Evolutionary conservation across 2,329 filamentous ascomycete species (phyloP).

Genomic region (Purpureocillium takamizusanense): DNA sequence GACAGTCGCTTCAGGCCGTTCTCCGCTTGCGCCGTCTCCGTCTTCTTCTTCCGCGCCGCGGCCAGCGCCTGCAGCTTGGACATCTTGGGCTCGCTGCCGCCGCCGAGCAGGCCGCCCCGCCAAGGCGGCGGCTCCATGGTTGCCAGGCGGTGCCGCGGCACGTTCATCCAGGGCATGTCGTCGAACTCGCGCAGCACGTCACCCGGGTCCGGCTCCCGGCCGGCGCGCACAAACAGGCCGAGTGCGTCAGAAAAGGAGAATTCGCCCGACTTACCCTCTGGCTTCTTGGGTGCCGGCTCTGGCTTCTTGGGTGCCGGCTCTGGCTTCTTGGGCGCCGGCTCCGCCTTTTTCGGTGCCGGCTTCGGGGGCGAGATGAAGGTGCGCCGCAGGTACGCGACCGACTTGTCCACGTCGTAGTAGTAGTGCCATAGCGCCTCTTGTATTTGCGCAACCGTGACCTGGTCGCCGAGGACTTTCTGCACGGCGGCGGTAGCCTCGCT

Average conservation of each 20-base stretch:
- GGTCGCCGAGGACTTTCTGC: constrained; percentile 53
- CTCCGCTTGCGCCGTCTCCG: constrained; percentile 46
- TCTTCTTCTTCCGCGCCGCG: constrained; percentile 76
- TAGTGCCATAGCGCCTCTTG: constrained; percentile 92
- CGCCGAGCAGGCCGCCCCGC: constrained; percentile 68
- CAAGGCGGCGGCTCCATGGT: constrained; percentile 49
- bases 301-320: constrained; percentile 31
- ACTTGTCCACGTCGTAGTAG: constrained; percentile 86
- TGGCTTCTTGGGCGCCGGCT: constrained; percentile 29
- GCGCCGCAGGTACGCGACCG: constrained; percentile 70
- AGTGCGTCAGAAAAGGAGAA: constrained; percentile 21
- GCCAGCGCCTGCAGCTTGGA: constrained; percentile 90
- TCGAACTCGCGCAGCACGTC: constrained; percentile 39
- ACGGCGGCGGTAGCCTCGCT: constrained; percentile 58
- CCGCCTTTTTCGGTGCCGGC: not conserved
- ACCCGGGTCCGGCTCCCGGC: constrained; percentile 10
- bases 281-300: constrained; percentile 27
- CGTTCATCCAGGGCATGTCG: constrained; percentile 77
- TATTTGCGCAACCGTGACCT: constrained; percentile 57
- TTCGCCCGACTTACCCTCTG: constrained; percentile 30
- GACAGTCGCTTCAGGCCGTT: constrained; percentile 21
- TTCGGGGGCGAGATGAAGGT: constrained; percentile 39
- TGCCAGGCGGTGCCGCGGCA: constrained; percentile 57
- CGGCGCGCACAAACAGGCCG: constrained; percentile 20
- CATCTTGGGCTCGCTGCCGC: constrained; percentile 68